Conservation (phyloP, 108 stramenopile genomes). For the Cylindrotheca fusiformis region DNA sequence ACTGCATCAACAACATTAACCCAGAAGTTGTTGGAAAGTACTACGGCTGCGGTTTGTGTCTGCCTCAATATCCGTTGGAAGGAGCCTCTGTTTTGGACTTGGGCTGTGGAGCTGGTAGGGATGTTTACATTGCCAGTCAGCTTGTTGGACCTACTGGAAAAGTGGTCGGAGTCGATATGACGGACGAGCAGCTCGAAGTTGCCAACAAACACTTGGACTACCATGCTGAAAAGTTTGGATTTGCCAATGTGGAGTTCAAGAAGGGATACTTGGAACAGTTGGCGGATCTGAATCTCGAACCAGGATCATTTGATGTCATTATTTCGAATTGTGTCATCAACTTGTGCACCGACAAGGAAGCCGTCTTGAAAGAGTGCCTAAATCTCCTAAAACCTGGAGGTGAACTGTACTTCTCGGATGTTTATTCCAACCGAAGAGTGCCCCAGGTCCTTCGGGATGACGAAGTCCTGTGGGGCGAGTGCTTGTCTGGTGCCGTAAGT, state of each 20-base stretch:
- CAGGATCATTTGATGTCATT: slow-evolving; percentile 89
- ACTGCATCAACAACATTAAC: slow-evolving; percentile 77
- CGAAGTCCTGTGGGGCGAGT: slow-evolving; percentile 94
- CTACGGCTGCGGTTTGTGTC: slow-evolving; percentile 94
- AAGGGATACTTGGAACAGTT: slow-evolving; percentile 90
- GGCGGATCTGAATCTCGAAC: slow-evolving; percentile 67
- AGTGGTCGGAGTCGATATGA: slow-evolving; percentile 99
- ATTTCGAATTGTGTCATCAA: slow-evolving; percentile 98
- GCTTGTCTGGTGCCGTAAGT: slow-evolving; percentile 90
- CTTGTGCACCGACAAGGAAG: slow-evolving; percentile 92
- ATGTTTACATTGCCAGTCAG: slow-evolving; percentile 92
- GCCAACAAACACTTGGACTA: slow-evolving; percentile 75
- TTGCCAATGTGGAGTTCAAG: slow-evolving; percentile 87
- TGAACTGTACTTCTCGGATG: slow-evolving; percentile 96
- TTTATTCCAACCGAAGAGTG: slow-evolving; percentile 91
- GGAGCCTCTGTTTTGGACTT: slow-evolving; percentile 88
- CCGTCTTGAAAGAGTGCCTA: slow-evolving; percentile 85
- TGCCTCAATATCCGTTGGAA: slow-evolving; percentile 83
- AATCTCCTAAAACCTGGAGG: slow-evolving; percentile 90
- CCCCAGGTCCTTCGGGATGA: slow-evolving; percentile 71
- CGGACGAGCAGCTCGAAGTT: slow-evolving; percentile 89
- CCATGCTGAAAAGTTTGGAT: slow-evolving; percentile 89
- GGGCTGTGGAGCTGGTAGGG: slow-evolving; percentile 93
- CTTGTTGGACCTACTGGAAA: slow-evolving; percentile 83
- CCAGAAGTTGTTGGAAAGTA: slow-evolving; percentile 85